Evolutionary conservation across 2,329 filamentous ascomycete genomes (phyloP), one percentile per base, ranked within the genome.

Genomic region (Allantophomopsis cytisporea): DNA sequence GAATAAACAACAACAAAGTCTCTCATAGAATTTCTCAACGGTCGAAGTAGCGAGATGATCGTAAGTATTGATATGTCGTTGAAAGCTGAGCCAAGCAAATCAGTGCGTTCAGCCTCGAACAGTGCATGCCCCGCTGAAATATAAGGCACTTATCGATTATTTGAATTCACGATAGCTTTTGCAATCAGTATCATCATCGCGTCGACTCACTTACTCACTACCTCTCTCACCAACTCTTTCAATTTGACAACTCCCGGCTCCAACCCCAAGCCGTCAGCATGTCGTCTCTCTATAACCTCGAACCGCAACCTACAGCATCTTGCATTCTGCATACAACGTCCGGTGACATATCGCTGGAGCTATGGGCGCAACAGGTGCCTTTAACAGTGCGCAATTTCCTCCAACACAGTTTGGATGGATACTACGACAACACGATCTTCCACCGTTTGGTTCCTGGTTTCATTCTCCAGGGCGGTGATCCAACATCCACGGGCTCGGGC

Each of bases 321-420:
- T 86, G 84, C 41, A 79, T 95, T 48, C 70, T 98, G 33, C 81
- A 93, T 60, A 98, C 91, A 8, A 94, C 85, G 6, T 69, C 80
- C 35, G 91, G 91, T 60, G 88, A 94, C 54, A 72, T 98, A 42
- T 80, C 83, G 31, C 73, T 98, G 60, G 86, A 94, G 60, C 78
- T 98, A 41, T 98, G 94, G 67, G 88, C 88, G 14, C 91, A 91
- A 56, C 91, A 98, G 61, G 83, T 85, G 1, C 91, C 91, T 7
- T 69, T 95, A 45, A 83, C 91, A 18, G 87, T 81, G 55, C 86
- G 89, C 50, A 96, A 95, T 65, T 98, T 98, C 61, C 72, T 98
- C 31, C 91, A 98, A 60, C 81, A 88, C 54, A 91, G 85, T 56
- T 73, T 95, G 49, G 88, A 98, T 57, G 87, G 87, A 50, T 96